Conservation (phyloP, 257 asterid genomes). For the Jaltomata sinuosa region DNA sequence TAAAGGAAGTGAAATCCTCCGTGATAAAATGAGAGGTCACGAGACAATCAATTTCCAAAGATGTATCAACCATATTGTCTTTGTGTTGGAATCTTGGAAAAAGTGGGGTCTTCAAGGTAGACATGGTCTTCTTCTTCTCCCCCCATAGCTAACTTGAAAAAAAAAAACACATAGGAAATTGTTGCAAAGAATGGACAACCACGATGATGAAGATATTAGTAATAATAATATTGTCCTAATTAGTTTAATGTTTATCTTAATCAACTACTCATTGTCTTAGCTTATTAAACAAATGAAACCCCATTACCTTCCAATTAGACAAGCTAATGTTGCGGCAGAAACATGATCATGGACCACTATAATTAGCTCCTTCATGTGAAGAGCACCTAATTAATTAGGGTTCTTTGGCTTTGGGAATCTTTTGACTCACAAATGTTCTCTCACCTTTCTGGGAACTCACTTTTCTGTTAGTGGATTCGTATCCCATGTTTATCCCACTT, state of each 20-base stretch:
- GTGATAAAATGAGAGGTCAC: background rate
- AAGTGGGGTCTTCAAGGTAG: conserved; percentile 18
- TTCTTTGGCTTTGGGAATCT: conserved; percentile 13
- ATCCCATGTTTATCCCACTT: background rate
- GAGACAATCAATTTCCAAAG: background rate
- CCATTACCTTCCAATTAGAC: conserved; percentile 13
- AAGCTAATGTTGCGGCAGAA: conserved; percentile 11
- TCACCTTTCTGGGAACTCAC: conserved; percentile 5
- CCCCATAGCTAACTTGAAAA: background rate
- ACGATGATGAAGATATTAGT: background rate
- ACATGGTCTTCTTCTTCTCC: conserved; percentile 9
- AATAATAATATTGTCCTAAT: background rate
- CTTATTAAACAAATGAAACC: conserved; percentile 16
- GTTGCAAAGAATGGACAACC: conserved; percentile 11
- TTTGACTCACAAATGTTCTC: conserved; percentile 4
- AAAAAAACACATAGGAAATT: conserved; percentile 4
- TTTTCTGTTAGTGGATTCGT: background rate
- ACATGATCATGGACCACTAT: conserved; percentile 22
- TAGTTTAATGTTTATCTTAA: conserved; percentile 18
- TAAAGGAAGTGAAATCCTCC: too few species aligned
- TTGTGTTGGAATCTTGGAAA: conserved; percentile 8
- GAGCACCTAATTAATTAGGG: conserved; percentile 7
- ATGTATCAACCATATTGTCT: background rate
- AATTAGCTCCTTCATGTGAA: conserved; percentile 21
- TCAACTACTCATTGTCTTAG: conserved; percentile 4